Conservation (phyloP, 2,329 filamentous ascomycete species). For the Claviceps maximensis region DNA sequence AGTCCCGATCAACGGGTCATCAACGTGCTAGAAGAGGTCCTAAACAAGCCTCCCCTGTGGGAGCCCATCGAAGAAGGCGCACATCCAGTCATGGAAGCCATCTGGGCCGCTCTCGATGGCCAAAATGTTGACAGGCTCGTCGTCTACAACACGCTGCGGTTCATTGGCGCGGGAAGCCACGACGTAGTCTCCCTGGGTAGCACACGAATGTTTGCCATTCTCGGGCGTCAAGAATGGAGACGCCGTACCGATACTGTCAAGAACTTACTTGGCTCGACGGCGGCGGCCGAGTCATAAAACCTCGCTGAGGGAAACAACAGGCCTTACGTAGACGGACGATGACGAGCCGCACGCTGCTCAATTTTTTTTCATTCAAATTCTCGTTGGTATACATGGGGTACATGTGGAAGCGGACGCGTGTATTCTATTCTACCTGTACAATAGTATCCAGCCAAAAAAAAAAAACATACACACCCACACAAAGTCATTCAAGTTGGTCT, state of each 20-base stretch:
- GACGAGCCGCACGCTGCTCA: neutral
- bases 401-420: no score
- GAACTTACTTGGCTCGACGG: slow-evolving; percentile 1
- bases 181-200: slow-evolving; percentile 17
- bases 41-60: slow-evolving; percentile 10
- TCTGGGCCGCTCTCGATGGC: slow-evolving; percentile 8
- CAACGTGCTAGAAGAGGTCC: slow-evolving; percentile 13
- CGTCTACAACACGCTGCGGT: slow-evolving; percentile 18
- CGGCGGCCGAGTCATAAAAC: neutral
- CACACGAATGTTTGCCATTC: slow-evolving; percentile 18
- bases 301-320: no score
- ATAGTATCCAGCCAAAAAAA: neutral
- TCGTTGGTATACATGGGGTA: no score
- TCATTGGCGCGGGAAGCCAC: slow-evolving; percentile 18
- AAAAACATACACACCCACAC: neutral
- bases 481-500: neutral
- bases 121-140: slow-evolving; percentile 8
- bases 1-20: slow-evolving; percentile 10
- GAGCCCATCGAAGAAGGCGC: neutral
- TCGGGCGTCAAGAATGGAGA: slow-evolving; percentile 24
- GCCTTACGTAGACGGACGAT: no score
- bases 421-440: neutral
- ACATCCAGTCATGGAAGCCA: slow-evolving; percentile 8
- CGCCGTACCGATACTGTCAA: slow-evolving; percentile 14
- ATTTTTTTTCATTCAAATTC: no score